A percentile compares a stretch with the other conserved stretches of the same genome.
phyloP scores from a whole-genome alignment of 768 basidiomycete species.

The Lactarius vividus region DNA sequence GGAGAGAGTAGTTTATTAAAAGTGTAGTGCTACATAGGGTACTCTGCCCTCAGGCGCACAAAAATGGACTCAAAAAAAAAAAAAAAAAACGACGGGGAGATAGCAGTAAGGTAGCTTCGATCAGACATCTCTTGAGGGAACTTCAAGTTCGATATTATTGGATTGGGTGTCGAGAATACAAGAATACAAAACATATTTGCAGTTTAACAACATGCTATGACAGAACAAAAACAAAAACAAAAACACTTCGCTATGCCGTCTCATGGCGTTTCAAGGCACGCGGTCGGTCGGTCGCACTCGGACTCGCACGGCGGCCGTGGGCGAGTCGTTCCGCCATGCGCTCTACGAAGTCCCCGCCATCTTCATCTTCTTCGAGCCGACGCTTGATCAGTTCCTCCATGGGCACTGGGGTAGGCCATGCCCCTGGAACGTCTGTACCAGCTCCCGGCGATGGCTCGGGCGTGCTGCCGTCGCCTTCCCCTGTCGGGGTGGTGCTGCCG shows the following conservation, averaged over 20 bases:
- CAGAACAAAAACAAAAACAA: neutral
- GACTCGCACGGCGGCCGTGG: slow-evolving; percentile 42
- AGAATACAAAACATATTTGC: neutral
- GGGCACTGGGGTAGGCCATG: slow-evolving; percentile 33
- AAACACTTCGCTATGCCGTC: slow-evolving; percentile 41
- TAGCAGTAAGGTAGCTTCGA: neutral
- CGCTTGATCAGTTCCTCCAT: slow-evolving; percentile 68
- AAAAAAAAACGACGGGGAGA: too few species aligned
- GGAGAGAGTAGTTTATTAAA: neutral
- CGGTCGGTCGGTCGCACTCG: slow-evolving; percentile 38
- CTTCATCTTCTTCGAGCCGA: slow-evolving; percentile 54
- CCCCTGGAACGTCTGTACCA: slow-evolving; percentile 38
- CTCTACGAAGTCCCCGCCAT: slow-evolving; percentile 54
- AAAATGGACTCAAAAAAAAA: too few species aligned
- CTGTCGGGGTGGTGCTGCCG: slow-evolving; percentile 25
- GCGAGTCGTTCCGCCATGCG: slow-evolving; percentile 63
- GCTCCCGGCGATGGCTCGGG: slow-evolving; percentile 22
- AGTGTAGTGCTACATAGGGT: too few species aligned
- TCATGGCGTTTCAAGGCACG: slow-evolving; percentile 62
- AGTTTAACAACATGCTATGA: neutral
- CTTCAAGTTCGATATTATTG: neutral
- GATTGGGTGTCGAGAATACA: neutral
- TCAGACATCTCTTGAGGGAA: neutral
- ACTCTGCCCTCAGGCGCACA: too few species aligned
- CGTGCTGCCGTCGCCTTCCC: slow-evolving; percentile 4